phyloP scores from a whole-genome alignment of 768 basidiomycete species.

The Pleurotus tuber-regium region DNA sequence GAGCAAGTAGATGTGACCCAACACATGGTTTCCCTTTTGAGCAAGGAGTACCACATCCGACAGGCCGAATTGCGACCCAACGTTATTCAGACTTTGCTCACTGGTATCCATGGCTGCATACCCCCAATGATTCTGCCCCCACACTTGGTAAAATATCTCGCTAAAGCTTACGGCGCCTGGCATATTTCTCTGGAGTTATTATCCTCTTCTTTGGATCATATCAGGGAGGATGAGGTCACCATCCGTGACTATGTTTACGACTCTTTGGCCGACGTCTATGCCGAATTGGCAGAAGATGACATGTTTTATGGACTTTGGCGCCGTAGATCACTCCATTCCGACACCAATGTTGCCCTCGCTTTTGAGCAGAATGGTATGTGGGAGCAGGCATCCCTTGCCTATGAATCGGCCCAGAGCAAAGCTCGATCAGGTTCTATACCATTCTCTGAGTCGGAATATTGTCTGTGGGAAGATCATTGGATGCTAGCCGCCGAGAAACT shows the following conservation, averaged over 20 bases:
- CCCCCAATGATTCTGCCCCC: conserved; percentile 91
- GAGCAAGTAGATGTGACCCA: conserved; percentile 89
- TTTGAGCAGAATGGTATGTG: conserved; percentile 98
- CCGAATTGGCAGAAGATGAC: conserved; percentile 94
- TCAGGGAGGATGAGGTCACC: conserved; percentile 76
- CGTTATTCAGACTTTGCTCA: conserved; percentile 86
- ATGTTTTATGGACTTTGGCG: conserved; percentile 97
- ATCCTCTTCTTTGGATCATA: conserved; percentile 70
- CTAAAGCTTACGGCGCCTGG: conserved; percentile 97
- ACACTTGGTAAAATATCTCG: conserved; percentile 92
- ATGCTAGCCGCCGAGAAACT: conserved; percentile 92
- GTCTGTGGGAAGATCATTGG: conserved; percentile 99
- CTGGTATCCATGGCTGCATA: conserved; percentile 79
- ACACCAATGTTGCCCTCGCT: conserved; percentile 85
- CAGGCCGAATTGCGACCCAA: conserved; percentile 91
- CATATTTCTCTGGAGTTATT: conserved; percentile 87
- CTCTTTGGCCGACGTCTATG: conserved; percentile 92
- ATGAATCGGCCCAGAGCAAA: conserved; percentile 88
- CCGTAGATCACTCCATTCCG: conserved; percentile 79
- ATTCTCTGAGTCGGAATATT: conserved; percentile 94
- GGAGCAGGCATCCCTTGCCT: conserved; percentile 85
- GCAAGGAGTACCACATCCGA: conserved; percentile 90
- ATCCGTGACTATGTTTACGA: conserved; percentile 84
- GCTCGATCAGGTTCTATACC: conserved; percentile 79
- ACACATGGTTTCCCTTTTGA: conserved; percentile 85